These are phyloP conservation scores for Pyricularia grisea DNA, from an alignment of 2,329 filamentous ascomycete species.

Conservation along the genomic window DNA sequence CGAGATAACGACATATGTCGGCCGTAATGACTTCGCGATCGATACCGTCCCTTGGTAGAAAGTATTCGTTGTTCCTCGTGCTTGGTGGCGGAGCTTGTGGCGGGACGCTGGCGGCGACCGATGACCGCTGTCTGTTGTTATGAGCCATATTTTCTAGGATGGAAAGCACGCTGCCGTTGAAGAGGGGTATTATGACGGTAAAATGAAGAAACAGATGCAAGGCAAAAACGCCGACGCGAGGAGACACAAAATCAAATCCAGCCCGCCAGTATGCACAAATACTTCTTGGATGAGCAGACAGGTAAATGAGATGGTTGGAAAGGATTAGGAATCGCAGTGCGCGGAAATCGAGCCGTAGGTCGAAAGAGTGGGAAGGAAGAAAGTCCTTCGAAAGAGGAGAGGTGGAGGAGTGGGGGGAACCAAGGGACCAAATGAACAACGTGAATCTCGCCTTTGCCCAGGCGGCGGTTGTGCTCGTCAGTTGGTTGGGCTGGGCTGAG, in stretches of 20 bases:
- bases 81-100: neutral
- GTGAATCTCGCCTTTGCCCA: neutral
- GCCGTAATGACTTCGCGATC: conserved; percentile 77
- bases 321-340: neutral
- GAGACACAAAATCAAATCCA: neutral
- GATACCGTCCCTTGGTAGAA: conserved; percentile 71
- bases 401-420: neutral
- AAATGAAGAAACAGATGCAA: neutral
- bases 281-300: neutral
- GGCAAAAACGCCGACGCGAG: neutral
- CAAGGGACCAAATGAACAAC: neutral
- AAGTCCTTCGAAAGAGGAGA: neutral
- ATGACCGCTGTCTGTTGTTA: neutral
- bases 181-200: neutral
- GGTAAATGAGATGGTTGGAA: neutral
- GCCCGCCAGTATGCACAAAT: neutral
- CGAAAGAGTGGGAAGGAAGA: neutral
- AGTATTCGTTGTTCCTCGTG: conserved; percentile 60
- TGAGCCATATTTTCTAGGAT: neutral
- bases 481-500: neutral
- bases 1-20: conserved; percentile 76
- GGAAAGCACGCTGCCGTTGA: neutral
- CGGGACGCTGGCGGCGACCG: conserved; percentile 4
- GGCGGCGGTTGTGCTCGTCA: neutral
- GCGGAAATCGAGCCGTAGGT: neutral